phyloP scores from a whole-genome alignment of 352 stramenopile genomes.

The Globisporangium uncinulatum region DNA sequence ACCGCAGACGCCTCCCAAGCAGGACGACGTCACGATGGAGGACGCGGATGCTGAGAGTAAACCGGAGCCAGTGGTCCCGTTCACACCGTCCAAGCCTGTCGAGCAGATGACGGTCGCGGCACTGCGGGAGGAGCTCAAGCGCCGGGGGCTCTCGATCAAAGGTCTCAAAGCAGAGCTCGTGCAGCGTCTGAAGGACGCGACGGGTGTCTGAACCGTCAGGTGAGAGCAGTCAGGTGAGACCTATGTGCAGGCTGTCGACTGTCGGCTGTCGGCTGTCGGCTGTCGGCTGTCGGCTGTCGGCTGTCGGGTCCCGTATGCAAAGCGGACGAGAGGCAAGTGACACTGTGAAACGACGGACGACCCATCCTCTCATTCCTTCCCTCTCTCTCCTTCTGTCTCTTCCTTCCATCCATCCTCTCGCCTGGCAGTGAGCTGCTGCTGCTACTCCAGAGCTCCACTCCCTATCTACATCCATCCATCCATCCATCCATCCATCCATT shows the following conservation, averaged over 20 bases:
- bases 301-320: too few species aligned
- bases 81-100: constrained; percentile 67
- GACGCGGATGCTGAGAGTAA: constrained; percentile 13
- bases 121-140: constrained; percentile 71
- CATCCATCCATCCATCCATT: background rate
- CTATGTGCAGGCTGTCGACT: background rate
- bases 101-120: constrained; percentile 69
- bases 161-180: constrained; percentile 80
- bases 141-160: constrained; percentile 68
- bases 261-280: too few species aligned
- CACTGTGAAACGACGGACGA: too few species aligned
- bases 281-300: too few species aligned
- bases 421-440: too few species aligned
- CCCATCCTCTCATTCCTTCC: too few species aligned
- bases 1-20: background rate
- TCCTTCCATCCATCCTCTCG: background rate
- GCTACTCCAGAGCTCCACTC: background rate
- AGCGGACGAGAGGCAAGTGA: too few species aligned
- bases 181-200: constrained; percentile 72
- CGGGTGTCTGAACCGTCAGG: constrained; percentile 6
- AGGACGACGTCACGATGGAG: constrained; percentile 54
- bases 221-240: background rate
- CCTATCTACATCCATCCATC: constrained; percentile 4
- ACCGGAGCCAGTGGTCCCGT: constrained; percentile 23
- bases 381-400: too few species aligned